Base-by-base conservation (phyloP, 2,329 filamentous ascomycete species). In the Ophiostoma quercus region DNA sequence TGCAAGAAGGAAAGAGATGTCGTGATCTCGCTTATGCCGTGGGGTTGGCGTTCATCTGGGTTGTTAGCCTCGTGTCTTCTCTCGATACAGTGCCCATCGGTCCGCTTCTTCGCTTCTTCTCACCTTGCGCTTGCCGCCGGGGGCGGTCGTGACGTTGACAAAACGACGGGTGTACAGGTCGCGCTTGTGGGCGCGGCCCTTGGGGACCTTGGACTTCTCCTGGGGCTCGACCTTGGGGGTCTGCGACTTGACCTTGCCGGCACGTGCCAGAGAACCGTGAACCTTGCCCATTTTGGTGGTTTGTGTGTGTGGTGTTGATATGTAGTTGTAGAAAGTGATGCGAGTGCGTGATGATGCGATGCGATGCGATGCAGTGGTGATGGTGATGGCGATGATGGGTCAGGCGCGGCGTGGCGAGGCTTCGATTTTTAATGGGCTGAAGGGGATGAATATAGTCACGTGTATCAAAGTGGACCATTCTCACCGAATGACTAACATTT, bases 111-210 rank as follows among this genome's bases (percentile, higher is more conserved):
- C 2, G 37, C 69, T 29, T 66, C 66, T 19, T 25, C 63, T 72
- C 82, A 95, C 92, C 92, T 97, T 97, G 84, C 94, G 88, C 93
- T 97, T 98, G 85, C 94, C 94, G 83, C 93, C 94, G 75, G 93
- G 65, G 22, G 76, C 96, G 84, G 96, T 87, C 79, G 92, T 94
- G 80, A 97, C 93, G 85, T 97, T 97, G 78, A 97, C 93, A 86
- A 98, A 98, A 79, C 94, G 93, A 82, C 94, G 91, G 78, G 92
- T 97, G 89, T 97, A 97, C 82, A 88, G 89, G 82, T 96, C 89
- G 80, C 94, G 89, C 93, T 98, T 98, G 86, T 95, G 92, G 77
- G 94, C 94, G 80, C 94, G 93, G 80, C 94, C 94, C 90, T 97
- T 97, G 81, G 94, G 93, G 78, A 85, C 87, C 91, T 98, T 97